Evolutionary conservation across 768 basidiomycete genomes (phyloP).

Genomic region (Tremella fuciformis): DNA sequence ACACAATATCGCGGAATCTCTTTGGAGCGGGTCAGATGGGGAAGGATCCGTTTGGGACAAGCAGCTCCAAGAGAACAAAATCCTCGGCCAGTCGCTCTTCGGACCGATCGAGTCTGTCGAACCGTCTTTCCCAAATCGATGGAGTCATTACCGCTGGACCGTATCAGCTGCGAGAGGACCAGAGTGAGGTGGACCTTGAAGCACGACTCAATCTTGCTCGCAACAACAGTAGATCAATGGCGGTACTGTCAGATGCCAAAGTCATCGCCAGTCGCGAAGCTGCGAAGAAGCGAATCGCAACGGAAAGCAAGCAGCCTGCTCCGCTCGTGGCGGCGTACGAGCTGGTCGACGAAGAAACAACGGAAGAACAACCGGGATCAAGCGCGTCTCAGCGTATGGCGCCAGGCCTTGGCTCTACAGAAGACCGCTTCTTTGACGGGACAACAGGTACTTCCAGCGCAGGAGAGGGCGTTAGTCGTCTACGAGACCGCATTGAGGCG

Average conservation of each 20-base stretch:
- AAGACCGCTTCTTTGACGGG: too few species aligned
- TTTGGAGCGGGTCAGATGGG: constrained; percentile 60
- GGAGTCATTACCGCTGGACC: constrained; percentile 6
- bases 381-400: too few species aligned
- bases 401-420: too few species aligned
- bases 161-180: constrained; percentile 44
- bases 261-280: constrained; percentile 2
- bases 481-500: too few species aligned
- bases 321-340: too few species aligned
- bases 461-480: too few species aligned
- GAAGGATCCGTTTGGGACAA: constrained; percentile 67
- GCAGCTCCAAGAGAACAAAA: constrained; percentile 56
- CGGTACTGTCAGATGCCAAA: constrained; percentile 11
- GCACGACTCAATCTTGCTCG: constrained; percentile 76
- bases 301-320: neutral
- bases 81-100: constrained; percentile 1
- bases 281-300: constrained; percentile 4
- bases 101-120: constrained; percentile 11
- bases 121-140: constrained; percentile 8
- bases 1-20: constrained; percentile 83
- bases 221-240: constrained; percentile 58
- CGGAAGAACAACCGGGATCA: too few species aligned
- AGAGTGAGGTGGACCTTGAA: constrained; percentile 61
- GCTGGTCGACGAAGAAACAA: too few species aligned
- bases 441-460: too few species aligned